Base-by-base conservation (phyloP, 768 basidiomycete genomes). In the Podaxis rugospora region DNA sequence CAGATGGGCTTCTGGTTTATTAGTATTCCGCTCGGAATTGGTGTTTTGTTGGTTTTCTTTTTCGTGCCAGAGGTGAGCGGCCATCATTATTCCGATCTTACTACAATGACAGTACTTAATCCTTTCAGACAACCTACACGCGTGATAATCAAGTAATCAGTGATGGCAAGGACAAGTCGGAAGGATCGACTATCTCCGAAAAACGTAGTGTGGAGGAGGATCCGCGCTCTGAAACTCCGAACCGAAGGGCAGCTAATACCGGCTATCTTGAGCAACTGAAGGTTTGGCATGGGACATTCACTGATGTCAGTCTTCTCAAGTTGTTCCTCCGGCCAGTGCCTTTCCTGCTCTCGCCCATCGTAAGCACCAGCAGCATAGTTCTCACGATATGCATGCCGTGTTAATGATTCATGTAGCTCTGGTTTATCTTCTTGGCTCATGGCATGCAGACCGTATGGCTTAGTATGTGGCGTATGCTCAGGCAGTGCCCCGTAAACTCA, bases 1-100 rank as follows among this genome's bases (percentile, higher is more conserved):
- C 72, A 77, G 53, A 75, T 75, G 74, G 76, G 76, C 16, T 81
- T 80, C 66, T 81, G 79, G 79, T 76, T 79, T 61, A 74, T 80
- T n/a, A 71, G 72, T 28, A 80, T 80, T 49, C 73, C 75, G 1
- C 67, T 78, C 18, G 78, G 78, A 6, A 59, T 80, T 13, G 67
- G 68, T 4, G 64, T 75, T 9, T 47, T 77, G n/a, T 57, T 72
- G 5, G 71, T 79, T 2, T 76, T 80, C 64, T 76, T 79, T 66
- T 73, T 78, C 53, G 76, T 79, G 1, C 79, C 78, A 5, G 78
- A 80, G 69, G 78, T 75, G 58, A 5, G 68, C 55, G 4, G 21
- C n/a, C 18, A 50, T 28, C 25, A 27, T 10, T 3, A 3, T 16
- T 6, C 39, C 18, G 11, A 32, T 28, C 25, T 52, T 39, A 28